These are phyloP conservation scores for Fragaria iinumae DNA, from an alignment of 306 rosid genomes.

Conservation along the genomic window DNA sequence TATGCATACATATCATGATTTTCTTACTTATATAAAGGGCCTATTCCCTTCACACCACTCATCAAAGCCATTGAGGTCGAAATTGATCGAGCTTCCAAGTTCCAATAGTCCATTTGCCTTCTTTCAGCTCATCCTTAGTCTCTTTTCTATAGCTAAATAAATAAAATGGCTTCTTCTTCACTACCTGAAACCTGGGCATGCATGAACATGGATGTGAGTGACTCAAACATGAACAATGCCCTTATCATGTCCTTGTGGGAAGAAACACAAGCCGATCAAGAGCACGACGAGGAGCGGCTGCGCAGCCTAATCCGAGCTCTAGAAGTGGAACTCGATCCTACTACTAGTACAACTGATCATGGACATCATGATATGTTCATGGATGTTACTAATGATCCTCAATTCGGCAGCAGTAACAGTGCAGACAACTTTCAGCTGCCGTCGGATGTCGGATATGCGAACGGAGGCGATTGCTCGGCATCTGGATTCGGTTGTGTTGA, in stretches of 20 bases:
- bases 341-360: not conserved
- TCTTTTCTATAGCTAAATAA: not conserved
- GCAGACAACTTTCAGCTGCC: constrained; percentile 11
- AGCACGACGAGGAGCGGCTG: constrained; percentile 20
- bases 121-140: not conserved
- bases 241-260: constrained; percentile 21
- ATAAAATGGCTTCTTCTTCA: constrained; percentile 19
- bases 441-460: not conserved
- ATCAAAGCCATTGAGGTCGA: not conserved
- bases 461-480: not conserved
- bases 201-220: constrained; percentile 13
- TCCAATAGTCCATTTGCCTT: not conserved
- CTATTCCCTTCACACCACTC: not conserved
- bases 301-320: constrained; percentile 17
- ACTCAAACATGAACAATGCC: constrained; percentile 8
- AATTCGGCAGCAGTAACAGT: not conserved
- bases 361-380: not conserved
- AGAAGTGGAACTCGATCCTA: constrained; percentile 14
- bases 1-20: not conserved
- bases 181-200: constrained; percentile 17
- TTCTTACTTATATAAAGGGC: not conserved
- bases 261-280: constrained; percentile 26
- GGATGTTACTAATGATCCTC: not conserved
- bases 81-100: constrained; percentile 3
- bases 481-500: constrained; percentile 17